phyloP scores from a whole-genome alignment of 148 eudicot genomes.

The Mesembryanthemum crystallinum region DNA sequence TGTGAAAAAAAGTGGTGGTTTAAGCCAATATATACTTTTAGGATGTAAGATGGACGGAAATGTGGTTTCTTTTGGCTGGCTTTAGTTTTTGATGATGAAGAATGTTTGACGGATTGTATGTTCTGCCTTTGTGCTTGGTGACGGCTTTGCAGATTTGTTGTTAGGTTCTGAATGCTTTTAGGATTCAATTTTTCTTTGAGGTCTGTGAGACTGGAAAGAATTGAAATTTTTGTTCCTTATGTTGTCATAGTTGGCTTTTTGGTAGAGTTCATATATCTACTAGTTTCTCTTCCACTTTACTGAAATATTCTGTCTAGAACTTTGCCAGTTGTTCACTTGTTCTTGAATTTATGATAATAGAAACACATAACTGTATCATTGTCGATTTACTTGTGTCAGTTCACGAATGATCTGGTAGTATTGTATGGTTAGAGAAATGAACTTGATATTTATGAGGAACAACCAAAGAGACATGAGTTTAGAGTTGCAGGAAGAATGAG shows the following conservation, averaged over 20 bases:
- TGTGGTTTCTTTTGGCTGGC: not conserved
- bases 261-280: not conserved
- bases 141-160: not conserved
- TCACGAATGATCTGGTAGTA: not conserved
- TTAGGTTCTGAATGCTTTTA: not conserved
- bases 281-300: not conserved
- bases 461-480: not conserved
- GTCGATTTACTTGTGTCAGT: not conserved
- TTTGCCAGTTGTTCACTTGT: not conserved
- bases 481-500: not conserved
- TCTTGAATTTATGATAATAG: not conserved
- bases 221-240: not conserved
- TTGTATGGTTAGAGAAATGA: not conserved
- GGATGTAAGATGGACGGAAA: not conserved
- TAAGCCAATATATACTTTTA: not conserved
- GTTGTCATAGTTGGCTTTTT: not conserved
- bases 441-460: not conserved
- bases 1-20: too few species aligned
- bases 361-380: not conserved
- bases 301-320: not conserved
- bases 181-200: not conserved
- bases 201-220: not conserved
- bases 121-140: not conserved
- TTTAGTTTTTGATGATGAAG: not conserved
- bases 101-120: too few species aligned